Percentiles rank a stretch among this genome's conserved stretches.
phyloP scores from a whole-genome alignment of 108 stramenopile species.

The Conticribra weissflogii region DNA sequence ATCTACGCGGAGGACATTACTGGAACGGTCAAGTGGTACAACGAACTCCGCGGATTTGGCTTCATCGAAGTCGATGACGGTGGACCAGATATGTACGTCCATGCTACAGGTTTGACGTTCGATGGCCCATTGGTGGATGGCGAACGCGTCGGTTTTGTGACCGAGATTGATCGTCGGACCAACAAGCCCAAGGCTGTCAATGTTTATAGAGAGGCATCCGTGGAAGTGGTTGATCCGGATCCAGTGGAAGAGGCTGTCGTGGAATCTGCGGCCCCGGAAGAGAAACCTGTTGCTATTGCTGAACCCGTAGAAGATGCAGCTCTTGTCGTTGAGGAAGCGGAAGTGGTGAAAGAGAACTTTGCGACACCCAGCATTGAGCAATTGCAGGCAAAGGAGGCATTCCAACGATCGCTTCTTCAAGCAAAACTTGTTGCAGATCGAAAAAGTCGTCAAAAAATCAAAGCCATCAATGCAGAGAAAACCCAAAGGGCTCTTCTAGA shows the following conservation, averaged over 20 bases:
- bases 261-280: not conserved
- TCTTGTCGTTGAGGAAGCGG: too few relatives aligned
- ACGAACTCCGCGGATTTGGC: conserved; percentile 36
- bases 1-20: conserved; percentile 17
- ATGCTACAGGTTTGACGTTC: conserved; percentile 32
- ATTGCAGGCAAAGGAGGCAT: not conserved
- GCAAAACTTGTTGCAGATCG: not conserved
- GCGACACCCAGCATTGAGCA: too few relatives aligned
- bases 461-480: not conserved
- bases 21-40: conserved; percentile 51
- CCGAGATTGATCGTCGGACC: conserved; percentile 33
- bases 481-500: conserved; percentile 21
- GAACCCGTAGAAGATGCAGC: not conserved
- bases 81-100: conserved; percentile 49
- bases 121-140: conserved; percentile 31
- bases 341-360: too few relatives aligned
- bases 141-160: conserved; percentile 28
- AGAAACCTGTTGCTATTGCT: not conserved
- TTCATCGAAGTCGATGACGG: conserved; percentile 50
- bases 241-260: not conserved
- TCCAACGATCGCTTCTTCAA: not conserved
- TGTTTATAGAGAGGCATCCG: conserved; percentile 18
- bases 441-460: not conserved
- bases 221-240: not conserved
- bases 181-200: conserved; percentile 46